These are phyloP conservation scores for Cicer cuneatum DNA, from an alignment of 306 rosid species.

Conservation along the genomic window DNA sequence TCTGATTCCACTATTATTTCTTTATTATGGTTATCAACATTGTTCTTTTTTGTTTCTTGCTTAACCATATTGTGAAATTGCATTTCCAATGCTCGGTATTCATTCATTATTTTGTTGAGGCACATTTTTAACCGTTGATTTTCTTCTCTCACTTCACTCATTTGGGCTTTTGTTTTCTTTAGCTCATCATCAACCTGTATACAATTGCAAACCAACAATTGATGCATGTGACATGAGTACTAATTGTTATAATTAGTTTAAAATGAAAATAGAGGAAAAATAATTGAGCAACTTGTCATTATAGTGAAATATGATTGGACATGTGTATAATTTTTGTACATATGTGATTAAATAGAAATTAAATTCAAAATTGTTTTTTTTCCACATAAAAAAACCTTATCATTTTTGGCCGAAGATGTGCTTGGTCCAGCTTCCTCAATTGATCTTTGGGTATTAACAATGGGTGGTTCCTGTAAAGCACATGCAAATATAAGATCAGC, in stretches of 20 bases:
- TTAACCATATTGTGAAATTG: slow-evolving; percentile 55
- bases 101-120: slow-evolving; percentile 65
- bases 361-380: not conserved
- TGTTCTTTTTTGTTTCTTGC: slow-evolving; percentile 49
- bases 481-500: not conserved
- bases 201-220: not conserved
- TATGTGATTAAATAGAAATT: not conserved
- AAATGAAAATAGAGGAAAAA: no score
- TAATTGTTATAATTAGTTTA: not conserved
- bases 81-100: slow-evolving; percentile 69
- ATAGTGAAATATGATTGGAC: no score
- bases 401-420: slow-evolving; percentile 53
- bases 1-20: slow-evolving; percentile 57
- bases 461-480: slow-evolving; percentile 50
- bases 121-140: slow-evolving; percentile 70
- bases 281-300: no score
- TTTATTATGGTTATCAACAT: slow-evolving; percentile 9
- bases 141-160: slow-evolving; percentile 78
- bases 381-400: slow-evolving; percentile 52
- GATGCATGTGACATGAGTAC: not conserved
- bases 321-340: not conserved
- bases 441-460: slow-evolving; percentile 45
- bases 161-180: slow-evolving; percentile 66
- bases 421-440: slow-evolving; percentile 48
- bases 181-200: slow-evolving; percentile 59